These are phyloP conservation scores for Exophiala sideris DNA, from an alignment of 2,329 filamentous ascomycete genomes.

Conservation along the genomic window DNA sequence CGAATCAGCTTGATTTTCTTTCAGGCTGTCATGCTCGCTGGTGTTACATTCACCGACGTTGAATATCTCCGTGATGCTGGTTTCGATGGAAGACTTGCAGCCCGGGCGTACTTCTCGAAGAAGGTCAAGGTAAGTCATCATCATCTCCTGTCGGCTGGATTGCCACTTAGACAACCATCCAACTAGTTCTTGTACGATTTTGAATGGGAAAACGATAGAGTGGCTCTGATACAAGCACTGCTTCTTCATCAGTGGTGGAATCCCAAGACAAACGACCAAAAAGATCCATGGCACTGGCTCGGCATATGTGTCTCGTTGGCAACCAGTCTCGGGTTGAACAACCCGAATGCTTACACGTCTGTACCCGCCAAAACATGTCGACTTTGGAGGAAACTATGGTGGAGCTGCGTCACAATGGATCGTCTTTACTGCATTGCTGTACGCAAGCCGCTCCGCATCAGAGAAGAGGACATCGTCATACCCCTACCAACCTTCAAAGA, in stretches of 20 bases:
- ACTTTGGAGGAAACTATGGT: slow-evolving; percentile 13
- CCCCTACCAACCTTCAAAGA: slow-evolving; percentile 1
- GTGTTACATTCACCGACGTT: slow-evolving; percentile 67
- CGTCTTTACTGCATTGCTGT: background rate
- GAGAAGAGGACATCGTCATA: slow-evolving; percentile 1
- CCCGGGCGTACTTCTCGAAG: slow-evolving; percentile 75
- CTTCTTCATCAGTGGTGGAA: slow-evolving; percentile 96
- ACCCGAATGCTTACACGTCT: background rate
- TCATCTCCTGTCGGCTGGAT: slow-evolving; percentile 56
- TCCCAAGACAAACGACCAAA: slow-evolving; percentile 91
- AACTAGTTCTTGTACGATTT: slow-evolving; percentile 75
- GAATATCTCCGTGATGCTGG: slow-evolving; percentile 7
- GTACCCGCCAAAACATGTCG: background rate
- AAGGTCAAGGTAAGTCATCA: slow-evolving; percentile 71
- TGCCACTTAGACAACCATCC: slow-evolving; percentile 53
- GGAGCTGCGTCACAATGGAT: slow-evolving; percentile 3
- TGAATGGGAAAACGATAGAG: slow-evolving; percentile 85
- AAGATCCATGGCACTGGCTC: slow-evolving; percentile 96
- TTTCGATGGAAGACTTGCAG: slow-evolving; percentile 58
- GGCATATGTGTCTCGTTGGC: slow-evolving; percentile 87
- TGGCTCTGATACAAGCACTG: slow-evolving; percentile 80
- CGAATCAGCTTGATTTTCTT: slow-evolving; percentile 78
- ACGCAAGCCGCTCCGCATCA: slow-evolving; percentile 6
- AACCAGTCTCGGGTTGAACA: slow-evolving; percentile 69
- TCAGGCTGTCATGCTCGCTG: slow-evolving; percentile 91